These are phyloP conservation scores for Trametes coccinea DNA, from an alignment of 768 basidiomycete species.

Conservation along the genomic window DNA sequence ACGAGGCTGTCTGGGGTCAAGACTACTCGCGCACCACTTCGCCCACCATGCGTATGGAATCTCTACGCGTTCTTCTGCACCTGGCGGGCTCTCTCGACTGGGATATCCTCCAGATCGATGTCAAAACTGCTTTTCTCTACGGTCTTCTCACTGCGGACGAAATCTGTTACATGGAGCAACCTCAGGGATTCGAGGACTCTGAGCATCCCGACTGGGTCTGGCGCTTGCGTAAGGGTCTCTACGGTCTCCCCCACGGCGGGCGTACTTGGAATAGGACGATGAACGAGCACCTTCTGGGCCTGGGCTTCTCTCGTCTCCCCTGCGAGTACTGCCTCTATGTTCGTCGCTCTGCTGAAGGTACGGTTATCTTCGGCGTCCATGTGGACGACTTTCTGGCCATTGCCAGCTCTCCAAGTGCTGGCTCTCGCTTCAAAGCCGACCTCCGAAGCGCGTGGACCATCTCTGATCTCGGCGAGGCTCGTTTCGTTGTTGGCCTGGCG, in stretches of 20 bases:
- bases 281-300: background rate
- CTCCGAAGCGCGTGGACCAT: conserved; percentile 34
- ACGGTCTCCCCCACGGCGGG: conserved; percentile 26
- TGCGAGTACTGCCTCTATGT: conserved; percentile 24
- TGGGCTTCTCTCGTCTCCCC: conserved; percentile 21
- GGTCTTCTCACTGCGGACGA: conserved; percentile 33
- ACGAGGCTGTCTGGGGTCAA: conserved; percentile 40
- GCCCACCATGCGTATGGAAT: conserved; percentile 42
- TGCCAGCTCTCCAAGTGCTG: conserved; percentile 29
- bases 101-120: conserved; percentile 42
- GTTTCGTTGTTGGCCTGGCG: conserved; percentile 40
- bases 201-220: conserved; percentile 11
- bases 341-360: background rate
- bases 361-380: conserved; percentile 24
- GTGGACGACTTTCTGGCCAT: conserved; percentile 26
- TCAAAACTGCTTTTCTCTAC: conserved; percentile 43
- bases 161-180: conserved; percentile 38
- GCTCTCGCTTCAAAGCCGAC: conserved; percentile 30
- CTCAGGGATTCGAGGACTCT: conserved; percentile 24
- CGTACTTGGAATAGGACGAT: conserved; percentile 23
- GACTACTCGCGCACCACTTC: conserved; percentile 47
- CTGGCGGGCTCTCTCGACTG: conserved; percentile 36
- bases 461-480: conserved; percentile 35
- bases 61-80: conserved; percentile 38
- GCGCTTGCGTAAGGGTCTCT: conserved; percentile 17